Evolutionary conservation across 306 rosid species (phyloP).

Genomic region (Bauhinia variegata): DNA sequence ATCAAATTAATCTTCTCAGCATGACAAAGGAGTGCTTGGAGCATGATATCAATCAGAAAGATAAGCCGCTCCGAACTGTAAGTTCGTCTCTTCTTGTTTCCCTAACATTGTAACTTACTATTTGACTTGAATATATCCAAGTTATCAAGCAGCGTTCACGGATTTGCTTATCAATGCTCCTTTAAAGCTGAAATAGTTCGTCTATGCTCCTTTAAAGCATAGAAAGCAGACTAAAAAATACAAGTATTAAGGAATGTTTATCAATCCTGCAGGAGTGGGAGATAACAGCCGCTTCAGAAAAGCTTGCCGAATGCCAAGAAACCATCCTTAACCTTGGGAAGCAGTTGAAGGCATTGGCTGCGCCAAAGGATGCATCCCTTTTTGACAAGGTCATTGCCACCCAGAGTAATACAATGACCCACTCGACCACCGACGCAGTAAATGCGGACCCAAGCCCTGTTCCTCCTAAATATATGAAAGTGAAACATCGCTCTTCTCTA

Average conservation of each 20-base stretch:
- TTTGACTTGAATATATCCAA: too few relatives aligned
- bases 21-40: constrained; percentile 49
- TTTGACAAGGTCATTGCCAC: constrained; percentile 58
- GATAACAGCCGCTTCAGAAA: constrained; percentile 88
- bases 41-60: constrained; percentile 44
- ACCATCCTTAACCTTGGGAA: constrained; percentile 85
- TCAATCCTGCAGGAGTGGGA: constrained; percentile 74
- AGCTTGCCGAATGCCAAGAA: constrained; percentile 96
- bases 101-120: too few relatives aligned
- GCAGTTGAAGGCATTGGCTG: constrained; percentile 86
- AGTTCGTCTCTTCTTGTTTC: constrained; percentile 44
- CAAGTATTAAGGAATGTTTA: constrained; percentile 9
- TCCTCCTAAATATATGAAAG: constrained; percentile 32
- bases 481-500: constrained; percentile 58
- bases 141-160: too few relatives aligned
- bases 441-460: constrained; percentile 36
- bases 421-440: background rate
- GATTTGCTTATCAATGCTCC: too few relatives aligned
- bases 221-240: background rate
- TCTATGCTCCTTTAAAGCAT: too few relatives aligned
- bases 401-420: constrained; percentile 36
- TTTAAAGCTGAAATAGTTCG: too few relatives aligned
- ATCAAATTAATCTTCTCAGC: constrained; percentile 42
- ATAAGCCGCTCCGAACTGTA: constrained; percentile 66
- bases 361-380: constrained; percentile 66